Evolutionary conservation across 257 asterid genomes (phyloP), one percentile per base, ranked within the genome.

Genomic region (Nicotiana tabacum): DNA sequence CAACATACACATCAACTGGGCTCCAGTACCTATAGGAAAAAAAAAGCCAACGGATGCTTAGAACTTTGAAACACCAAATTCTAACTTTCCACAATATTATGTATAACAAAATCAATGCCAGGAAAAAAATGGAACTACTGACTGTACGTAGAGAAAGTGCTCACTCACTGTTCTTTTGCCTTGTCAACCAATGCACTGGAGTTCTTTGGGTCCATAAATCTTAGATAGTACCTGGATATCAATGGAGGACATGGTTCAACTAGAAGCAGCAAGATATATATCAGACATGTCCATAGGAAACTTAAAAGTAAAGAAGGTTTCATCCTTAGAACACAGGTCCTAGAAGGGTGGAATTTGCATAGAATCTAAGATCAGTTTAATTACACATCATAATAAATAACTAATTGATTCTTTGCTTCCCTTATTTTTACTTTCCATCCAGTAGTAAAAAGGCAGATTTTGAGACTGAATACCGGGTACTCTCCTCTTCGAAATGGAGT

Each of bases 1-100:
- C 99, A 83, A 94, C 97, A 80, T 96, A 96, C 68, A 94, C 97
- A 84, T 96, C 99, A 89, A 94, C 98, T 15, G 99, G 99, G 90
- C 99, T 80, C 99, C 98, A 94, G 87, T 96, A 96, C 91, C 99
- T 96, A 91, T 64, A 82, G 58, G 58, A 53, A 81, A 33, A 77
- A 65, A 82, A 37, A 81, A 61, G 81, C n/a, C 39, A 48, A 78
- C 32, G 32, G 43, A 78, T 62, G 51, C 65, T 39, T 43, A 60
- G 66, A 24, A 51, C 2, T 37, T 35, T 39, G 64, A 2, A 61
- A 24, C n/a, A 57, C 53, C 32, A 78, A 16, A 12, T 24, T 43
- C 43, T 58, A 18, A n/a, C 67, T 81, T 4, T 13, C 70, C 7
- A 74, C 64, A 65, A 81, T 66, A 15, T 16, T 17, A 27, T 18